These are phyloP conservation scores for Biscutella auriculata DNA, from an alignment of 441 rosid genomes.

Conservation along the genomic window DNA sequence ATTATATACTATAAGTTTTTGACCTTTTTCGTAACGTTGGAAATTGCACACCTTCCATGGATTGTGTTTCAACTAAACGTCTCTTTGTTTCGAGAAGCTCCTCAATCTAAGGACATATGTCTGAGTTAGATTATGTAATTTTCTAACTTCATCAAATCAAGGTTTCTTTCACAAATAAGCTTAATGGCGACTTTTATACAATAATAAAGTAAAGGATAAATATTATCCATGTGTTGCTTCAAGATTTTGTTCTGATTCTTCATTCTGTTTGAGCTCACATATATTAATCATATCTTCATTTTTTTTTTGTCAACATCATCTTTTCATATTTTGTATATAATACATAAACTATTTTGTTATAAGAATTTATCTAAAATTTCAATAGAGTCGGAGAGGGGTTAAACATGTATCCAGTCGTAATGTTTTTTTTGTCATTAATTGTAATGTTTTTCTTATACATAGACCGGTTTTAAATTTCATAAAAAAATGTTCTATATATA, in stretches of 20 bases:
- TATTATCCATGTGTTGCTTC: neutral
- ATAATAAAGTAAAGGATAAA: neutral
- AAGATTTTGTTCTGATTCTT: neutral
- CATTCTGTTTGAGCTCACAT: neutral
- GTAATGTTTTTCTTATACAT: too few species aligned
- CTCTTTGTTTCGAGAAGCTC: constrained; percentile 8
- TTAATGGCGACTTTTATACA: neutral
- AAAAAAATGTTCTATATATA: too few species aligned
- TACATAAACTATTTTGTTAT: too few species aligned
- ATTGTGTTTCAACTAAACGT: neutral
- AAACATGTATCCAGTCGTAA: neutral
- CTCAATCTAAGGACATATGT: constrained; percentile 22
- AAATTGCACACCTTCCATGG: constrained; percentile 4
- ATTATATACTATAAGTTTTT: too few species aligned
- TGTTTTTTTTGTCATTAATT: too few species aligned
- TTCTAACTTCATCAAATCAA: neutral
- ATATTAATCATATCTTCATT: too few species aligned
- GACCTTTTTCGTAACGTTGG: neutral
- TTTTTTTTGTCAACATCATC: too few species aligned
- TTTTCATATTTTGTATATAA: neutral
- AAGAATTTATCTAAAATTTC: neutral
- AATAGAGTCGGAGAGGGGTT: neutral
- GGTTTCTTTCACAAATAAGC: constrained; percentile 12
- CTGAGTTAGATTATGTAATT: neutral
- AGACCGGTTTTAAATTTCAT: too few species aligned